Evolutionary conservation across 2,329 filamentous ascomycete genomes (phyloP), one percentile per base, ranked within the genome.

Genomic region (Clonostachys rhizophaga): DNA sequence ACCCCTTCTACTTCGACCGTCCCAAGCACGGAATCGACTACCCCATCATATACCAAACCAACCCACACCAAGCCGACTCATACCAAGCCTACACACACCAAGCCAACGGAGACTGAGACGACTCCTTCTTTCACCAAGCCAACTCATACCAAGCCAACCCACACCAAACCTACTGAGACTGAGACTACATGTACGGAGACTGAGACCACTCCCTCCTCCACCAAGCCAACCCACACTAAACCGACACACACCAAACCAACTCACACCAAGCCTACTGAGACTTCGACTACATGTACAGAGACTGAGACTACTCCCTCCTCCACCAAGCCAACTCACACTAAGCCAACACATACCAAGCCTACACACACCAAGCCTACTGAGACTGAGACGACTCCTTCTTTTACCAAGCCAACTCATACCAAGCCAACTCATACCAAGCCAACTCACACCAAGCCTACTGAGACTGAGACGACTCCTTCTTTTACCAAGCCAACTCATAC

Each of bases 71-170:
- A 47, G 40, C 34, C 46, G 11, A 48, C 50, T 20, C 24, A 34
- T 16, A 14, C 44, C 33, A 16, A 35, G 37, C 48, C 48, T 33
- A 13, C 40, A 11, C 40, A 34, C n/a, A 42, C 47, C 16, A 48
- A 41, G 40, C 47, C 52, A 20, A 48, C 49, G 30, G 34, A 14
- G 18, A 40, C 42, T 34, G 12, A 18, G 16, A 50, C 43, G 9
- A 47, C 43, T 18, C 37, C 36, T 10, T 16, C 13, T 42, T 20
- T 43, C n/a, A 16, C 49, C 40, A 30, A 43, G 10, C 17, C 40
- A 4, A 35, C 46, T 18, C 34, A 17, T 42, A 88, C 40, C 13
- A 34, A 20, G 11, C 49, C 50, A 30, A 30, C 47, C 13, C 42
- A 45, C 40, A 14, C 60, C 34, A 54, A 60, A 46, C 60, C 63